Conservation (phyloP, 352 stramenopile genomes). For the Phytophthora idaei region DNA sequence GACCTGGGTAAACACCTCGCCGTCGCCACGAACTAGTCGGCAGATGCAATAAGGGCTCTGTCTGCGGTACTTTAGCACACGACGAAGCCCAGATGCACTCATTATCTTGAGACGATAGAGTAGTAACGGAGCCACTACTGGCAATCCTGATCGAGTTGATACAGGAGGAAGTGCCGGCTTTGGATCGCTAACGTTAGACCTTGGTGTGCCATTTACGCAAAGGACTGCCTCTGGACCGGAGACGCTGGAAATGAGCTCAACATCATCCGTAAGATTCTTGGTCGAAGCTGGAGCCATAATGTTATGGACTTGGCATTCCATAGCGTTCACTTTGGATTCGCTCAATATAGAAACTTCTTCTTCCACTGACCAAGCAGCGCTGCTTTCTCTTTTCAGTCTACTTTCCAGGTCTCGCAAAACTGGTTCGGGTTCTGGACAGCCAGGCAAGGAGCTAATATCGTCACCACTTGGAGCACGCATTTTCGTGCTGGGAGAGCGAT, state of each 20-base stretch:
- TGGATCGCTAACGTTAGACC: not conserved
- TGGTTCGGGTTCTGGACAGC: constrained; percentile 13
- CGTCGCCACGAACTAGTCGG: constrained; percentile 27
- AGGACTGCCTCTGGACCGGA: not conserved
- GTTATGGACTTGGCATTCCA: not conserved
- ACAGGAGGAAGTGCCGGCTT: constrained; percentile 17
- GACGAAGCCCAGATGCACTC: constrained; percentile 23
- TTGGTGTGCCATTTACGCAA: not conserved
- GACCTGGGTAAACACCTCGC: constrained; percentile 26
- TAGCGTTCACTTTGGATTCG: not conserved
- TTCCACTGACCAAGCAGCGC: constrained; percentile 16
- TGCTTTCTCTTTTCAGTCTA: constrained; percentile 9
- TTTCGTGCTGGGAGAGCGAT: constrained; percentile 7
- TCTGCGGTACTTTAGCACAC: constrained; percentile 21
- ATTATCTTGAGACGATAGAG: constrained; percentile 36
- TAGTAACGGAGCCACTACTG: constrained; percentile 13
- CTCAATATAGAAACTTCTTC: constrained; percentile 16
- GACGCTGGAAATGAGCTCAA: constrained; percentile 4
- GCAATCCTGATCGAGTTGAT: constrained; percentile 11
- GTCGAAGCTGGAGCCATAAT: not conserved
- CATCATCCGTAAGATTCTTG: not conserved
- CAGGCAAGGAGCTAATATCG: constrained; percentile 25
- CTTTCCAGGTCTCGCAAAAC: constrained; percentile 3
- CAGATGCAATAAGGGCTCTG: constrained; percentile 38
- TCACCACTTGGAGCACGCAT: constrained; percentile 7